Conservation (phyloP, 2,329 filamentous ascomycete species). For the Aureobasidium sp. region DNA sequence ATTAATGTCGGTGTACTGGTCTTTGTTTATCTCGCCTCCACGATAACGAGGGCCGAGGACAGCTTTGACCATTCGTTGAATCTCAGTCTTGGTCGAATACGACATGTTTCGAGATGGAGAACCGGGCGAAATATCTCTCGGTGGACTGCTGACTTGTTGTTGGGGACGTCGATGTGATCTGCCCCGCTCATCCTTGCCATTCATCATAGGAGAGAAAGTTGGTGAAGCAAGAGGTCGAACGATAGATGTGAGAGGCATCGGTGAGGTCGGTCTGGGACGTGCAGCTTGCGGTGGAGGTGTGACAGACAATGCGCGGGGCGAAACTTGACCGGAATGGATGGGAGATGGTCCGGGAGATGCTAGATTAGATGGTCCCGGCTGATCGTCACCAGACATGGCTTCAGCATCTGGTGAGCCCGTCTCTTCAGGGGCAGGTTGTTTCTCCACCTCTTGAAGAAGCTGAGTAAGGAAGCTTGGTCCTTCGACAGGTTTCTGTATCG, state of each 20-base stretch:
- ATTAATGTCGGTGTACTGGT: slow-evolving; percentile 90
- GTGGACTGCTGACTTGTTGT: slow-evolving; percentile 55
- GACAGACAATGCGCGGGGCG: slow-evolving; percentile 56
- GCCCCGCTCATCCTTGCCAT: slow-evolving; percentile 30
- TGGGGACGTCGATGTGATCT: slow-evolving; percentile 28
- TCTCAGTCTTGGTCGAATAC: slow-evolving; percentile 74
- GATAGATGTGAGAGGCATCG: slow-evolving; percentile 57
- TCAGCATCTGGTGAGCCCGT: slow-evolving; percentile 22
- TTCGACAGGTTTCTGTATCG: background rate
- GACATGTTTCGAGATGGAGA: slow-evolving; percentile 47
- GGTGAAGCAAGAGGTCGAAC: slow-evolving; percentile 51
- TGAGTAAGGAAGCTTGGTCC: slow-evolving; percentile 76
- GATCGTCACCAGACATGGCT: slow-evolving; percentile 24
- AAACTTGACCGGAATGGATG: slow-evolving; percentile 54
- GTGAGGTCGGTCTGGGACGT: slow-evolving; percentile 53
- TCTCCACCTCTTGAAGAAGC: slow-evolving; percentile 78
- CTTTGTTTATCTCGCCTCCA: slow-evolving; percentile 68
- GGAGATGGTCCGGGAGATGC: slow-evolving; percentile 63
- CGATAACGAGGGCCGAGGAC: slow-evolving; percentile 78
- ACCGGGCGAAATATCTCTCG: slow-evolving; percentile 36
- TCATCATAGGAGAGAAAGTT: slow-evolving; percentile 13
- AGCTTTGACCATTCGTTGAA: slow-evolving; percentile 78
- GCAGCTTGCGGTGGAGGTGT: slow-evolving; percentile 58
- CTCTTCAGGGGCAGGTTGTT: slow-evolving; percentile 34
- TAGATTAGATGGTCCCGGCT: slow-evolving; percentile 30